A percentile compares a stretch with the other conserved stretches of the same genome.
Conservation (phyloP, 768 basidiomycete species). For the Termitomyces heimii region DNA sequence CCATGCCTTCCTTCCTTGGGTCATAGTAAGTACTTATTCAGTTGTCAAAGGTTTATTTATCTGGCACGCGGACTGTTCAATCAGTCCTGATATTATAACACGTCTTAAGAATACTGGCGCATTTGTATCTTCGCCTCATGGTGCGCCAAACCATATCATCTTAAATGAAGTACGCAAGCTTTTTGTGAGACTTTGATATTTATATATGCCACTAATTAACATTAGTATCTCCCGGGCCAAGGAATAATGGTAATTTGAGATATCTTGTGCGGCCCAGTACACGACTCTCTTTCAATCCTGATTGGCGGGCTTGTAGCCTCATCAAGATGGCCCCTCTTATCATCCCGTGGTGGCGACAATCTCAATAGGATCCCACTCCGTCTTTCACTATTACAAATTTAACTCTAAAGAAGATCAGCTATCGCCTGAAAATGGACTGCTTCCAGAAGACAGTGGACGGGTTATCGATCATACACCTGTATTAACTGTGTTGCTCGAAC, state of each 20-base stretch:
- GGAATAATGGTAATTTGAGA: constrained; percentile 75
- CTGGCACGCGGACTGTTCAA: background rate
- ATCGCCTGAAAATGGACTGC: constrained; percentile 10
- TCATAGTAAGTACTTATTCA: constrained; percentile 45
- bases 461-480: constrained; percentile 60
- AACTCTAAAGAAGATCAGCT: constrained; percentile 17
- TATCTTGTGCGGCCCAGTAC: background rate
- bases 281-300: background rate
- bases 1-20: constrained; percentile 65
- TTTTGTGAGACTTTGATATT: background rate
- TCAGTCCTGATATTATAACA: constrained; percentile 73
- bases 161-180: constrained; percentile 64
- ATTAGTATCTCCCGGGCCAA: constrained; percentile 79
- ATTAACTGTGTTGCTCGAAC: constrained; percentile 74
- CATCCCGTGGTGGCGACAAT: constrained; percentile 87
- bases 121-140: constrained; percentile 60
- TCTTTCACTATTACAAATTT: constrained; percentile 82
- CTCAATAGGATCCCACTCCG: constrained; percentile 76
- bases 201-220: background rate
- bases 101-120: constrained; percentile 61
- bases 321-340: constrained; percentile 90
- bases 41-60: constrained; percentile 2
- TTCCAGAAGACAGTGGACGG: constrained; percentile 32
- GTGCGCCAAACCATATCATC: constrained; percentile 81
- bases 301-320: constrained; percentile 48